Conservation (phyloP, 2,329 filamentous ascomycete genomes). For the Aspergillus melleus region DNA sequence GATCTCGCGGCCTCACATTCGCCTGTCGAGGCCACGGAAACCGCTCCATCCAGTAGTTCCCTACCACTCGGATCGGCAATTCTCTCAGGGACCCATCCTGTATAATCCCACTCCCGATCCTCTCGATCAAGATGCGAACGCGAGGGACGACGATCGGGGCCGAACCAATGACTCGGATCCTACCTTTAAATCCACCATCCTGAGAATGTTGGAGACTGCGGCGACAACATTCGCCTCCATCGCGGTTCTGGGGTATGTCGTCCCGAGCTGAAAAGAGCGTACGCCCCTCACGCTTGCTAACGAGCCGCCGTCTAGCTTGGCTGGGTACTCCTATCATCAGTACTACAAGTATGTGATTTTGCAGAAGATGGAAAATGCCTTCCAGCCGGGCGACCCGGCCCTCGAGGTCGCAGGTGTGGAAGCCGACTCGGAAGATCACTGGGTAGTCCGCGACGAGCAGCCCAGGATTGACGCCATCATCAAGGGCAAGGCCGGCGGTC, state of each 20-base stretch:
- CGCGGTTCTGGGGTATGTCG: conserved; percentile 61
- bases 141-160: conserved; percentile 26
- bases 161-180: conserved; percentile 31
- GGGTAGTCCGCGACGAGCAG: conserved; percentile 85
- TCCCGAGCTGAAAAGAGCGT: not conserved
- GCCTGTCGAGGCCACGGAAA: conserved; percentile 17
- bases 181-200: conserved; percentile 39
- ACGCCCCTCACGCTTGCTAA: conserved; percentile 17
- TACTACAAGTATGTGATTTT: conserved; percentile 88
- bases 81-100: conserved; percentile 24
- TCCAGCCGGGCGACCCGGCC: conserved; percentile 87
- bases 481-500: conserved; percentile 68
- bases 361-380: conserved; percentile 90
- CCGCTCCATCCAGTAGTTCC: conserved; percentile 8
- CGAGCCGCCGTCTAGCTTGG: conserved; percentile 39
- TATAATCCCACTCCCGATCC: conserved; percentile 27
- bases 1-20: conserved; percentile 18
- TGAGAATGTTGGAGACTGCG: conserved; percentile 72
- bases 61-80: conserved; percentile 22
- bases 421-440: conserved; percentile 58
- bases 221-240: conserved; percentile 76
- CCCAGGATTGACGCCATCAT: conserved; percentile 79
- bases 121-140: conserved; percentile 32
- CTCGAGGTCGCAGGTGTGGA: conserved; percentile 70
- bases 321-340: conserved; percentile 76